phyloP scores from a whole-genome alignment of 2,329 filamentous ascomycete genomes.

The Didymosphaeria variabile region DNA sequence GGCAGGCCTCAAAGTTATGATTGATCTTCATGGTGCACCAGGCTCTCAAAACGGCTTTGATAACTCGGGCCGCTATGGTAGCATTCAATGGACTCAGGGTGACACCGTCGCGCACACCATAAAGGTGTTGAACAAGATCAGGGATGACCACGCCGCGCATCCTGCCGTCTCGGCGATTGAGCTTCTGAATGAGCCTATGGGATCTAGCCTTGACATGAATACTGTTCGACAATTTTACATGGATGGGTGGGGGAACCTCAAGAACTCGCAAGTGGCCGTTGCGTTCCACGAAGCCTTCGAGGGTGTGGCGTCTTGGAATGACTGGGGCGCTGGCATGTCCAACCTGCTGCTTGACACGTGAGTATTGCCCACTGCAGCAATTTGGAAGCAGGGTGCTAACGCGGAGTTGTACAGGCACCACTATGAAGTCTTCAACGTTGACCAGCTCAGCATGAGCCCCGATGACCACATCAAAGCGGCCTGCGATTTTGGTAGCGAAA shows the following conservation, averaged over 20 bases:
- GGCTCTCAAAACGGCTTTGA: slow-evolving; percentile 74
- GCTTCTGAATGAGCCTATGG: slow-evolving; percentile 59
- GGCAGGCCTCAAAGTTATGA: slow-evolving; percentile 69
- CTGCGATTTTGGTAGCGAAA: slow-evolving; percentile 56
- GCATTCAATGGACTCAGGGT: slow-evolving; percentile 57
- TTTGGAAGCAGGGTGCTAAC: neutral
- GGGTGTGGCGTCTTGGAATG: slow-evolving; percentile 55
- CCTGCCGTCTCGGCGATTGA: slow-evolving; percentile 58
- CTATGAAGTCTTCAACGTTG: slow-evolving; percentile 58
- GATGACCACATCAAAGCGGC: slow-evolving; percentile 53
- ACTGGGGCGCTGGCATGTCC: slow-evolving; percentile 56
- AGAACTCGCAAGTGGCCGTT: slow-evolving; percentile 53
- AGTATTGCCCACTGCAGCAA: neutral
- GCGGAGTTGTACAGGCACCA: slow-evolving; percentile 41
- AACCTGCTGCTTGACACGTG: slow-evolving; percentile 55
- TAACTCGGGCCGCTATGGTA: slow-evolving; percentile 66
- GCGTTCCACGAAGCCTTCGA: slow-evolving; percentile 59
- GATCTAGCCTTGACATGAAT: slow-evolving; percentile 53
- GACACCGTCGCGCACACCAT: slow-evolving; percentile 53
- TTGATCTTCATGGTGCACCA: slow-evolving; percentile 73
- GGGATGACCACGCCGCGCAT: slow-evolving; percentile 56
- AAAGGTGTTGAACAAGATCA: slow-evolving; percentile 56
- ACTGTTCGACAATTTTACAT: slow-evolving; percentile 57
- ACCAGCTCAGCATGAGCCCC: slow-evolving; percentile 48
- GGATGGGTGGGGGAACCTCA: slow-evolving; percentile 58